These are phyloP conservation scores for Sugiyamaella mastotermitis DNA, from an alignment of 805 yeast genomes.

Conservation along the genomic window DNA sequence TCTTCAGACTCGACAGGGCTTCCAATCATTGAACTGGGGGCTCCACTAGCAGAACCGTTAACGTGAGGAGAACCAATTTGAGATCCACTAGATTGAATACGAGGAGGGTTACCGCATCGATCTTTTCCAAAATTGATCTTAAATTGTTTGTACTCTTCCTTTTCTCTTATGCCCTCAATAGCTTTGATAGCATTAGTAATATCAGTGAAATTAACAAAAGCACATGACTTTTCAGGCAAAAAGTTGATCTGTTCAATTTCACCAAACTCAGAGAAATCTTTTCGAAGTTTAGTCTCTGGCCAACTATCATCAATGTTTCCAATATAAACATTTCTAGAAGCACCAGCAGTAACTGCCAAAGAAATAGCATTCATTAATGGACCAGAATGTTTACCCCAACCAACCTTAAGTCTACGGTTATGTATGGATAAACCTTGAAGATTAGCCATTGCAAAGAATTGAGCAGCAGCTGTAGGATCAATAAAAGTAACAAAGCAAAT, in stretches of 20 bases:
- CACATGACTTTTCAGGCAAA: constrained; percentile 76
- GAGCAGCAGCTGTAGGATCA: constrained; percentile 97
- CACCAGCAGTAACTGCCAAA: constrained; percentile 88
- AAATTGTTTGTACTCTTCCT: constrained; percentile 52
- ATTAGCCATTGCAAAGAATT: constrained; percentile 90
- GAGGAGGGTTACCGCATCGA: constrained; percentile 90
- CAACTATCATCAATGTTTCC: constrained; percentile 54
- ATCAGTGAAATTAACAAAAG: constrained; percentile 86
- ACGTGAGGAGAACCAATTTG: constrained; percentile 6
- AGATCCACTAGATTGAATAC: constrained; percentile 32
- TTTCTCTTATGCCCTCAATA: constrained; percentile 80
- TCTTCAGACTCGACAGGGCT: background rate
- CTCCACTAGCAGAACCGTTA: constrained; percentile 3
- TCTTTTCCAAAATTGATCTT: constrained; percentile 91
- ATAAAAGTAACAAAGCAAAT: constrained; percentile 93
- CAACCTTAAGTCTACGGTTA: constrained; percentile 80
- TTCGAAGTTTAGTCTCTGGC: constrained; percentile 54
- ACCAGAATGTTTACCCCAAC: constrained; percentile 98
- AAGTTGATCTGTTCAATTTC: constrained; percentile 94
- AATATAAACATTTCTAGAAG: constrained; percentile 85
- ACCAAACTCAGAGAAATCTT: constrained; percentile 76
- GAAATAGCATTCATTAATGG: constrained; percentile 82
- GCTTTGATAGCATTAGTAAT: constrained; percentile 89
- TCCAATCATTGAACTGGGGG: background rate
- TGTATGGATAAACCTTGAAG: constrained; percentile 84